Conservation (phyloP, 1,284 basidiomycete species). For the Pseudozyma tsukubaensis region DNA sequence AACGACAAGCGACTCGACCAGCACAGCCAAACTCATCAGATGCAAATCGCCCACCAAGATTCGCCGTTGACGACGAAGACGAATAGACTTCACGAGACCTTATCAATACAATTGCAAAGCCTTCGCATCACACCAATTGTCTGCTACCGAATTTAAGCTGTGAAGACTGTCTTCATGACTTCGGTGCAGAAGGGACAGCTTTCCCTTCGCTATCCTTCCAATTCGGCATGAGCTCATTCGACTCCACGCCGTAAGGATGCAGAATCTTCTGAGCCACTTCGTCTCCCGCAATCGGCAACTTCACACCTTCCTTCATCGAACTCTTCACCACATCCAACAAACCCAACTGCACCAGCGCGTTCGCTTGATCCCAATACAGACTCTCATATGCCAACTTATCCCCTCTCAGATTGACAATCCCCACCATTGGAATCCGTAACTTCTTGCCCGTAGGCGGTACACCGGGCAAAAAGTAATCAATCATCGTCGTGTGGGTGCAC, state of each 20-base stretch:
- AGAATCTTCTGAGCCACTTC: constrained; percentile 38
- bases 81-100: constrained; percentile 8
- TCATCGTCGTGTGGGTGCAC: constrained; percentile 36
- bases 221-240: constrained; percentile 39
- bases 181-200: constrained; percentile 3
- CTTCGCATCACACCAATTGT: too few relatives aligned
- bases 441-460: constrained; percentile 28
- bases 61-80: constrained; percentile 34
- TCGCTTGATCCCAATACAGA: constrained; percentile 43
- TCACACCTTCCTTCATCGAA: constrained; percentile 8
- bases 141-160: too few relatives aligned
- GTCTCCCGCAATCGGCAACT: constrained; percentile 30
- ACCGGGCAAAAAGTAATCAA: constrained; percentile 41
- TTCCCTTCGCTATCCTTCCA: constrained; percentile 36
- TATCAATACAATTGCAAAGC: constrained; percentile 1
- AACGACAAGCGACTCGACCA: constrained; percentile 1
- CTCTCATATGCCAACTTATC: constrained; percentile 43
- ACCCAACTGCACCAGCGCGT: constrained; percentile 26
- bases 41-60: constrained; percentile 33
- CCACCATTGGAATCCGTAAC: constrained; percentile 36
- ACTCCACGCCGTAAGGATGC: constrained; percentile 31
- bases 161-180: too few relatives aligned
- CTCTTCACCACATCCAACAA: constrained; percentile 22
- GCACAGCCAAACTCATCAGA: constrained; percentile 8
- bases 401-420: constrained; percentile 40